Percentiles rank a stretch among this genome's conserved stretches.
Conservation (phyloP, 2,329 filamentous ascomycete genomes). For the Cladophialophora bantiana region DNA sequence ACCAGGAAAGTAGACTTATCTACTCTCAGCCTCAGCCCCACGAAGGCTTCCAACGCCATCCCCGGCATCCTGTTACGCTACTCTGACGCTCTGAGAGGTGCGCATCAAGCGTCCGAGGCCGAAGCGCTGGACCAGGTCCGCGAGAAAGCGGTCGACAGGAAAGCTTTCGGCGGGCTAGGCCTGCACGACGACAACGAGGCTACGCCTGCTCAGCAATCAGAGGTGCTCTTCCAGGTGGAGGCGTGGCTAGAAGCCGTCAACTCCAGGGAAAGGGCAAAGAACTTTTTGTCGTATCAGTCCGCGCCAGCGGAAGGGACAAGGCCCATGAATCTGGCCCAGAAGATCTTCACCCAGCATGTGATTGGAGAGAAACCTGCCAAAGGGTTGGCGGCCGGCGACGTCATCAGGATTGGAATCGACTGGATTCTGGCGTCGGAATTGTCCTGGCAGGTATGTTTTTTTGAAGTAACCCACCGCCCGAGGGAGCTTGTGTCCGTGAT, state of each 20-base stretch:
- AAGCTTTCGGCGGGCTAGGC: slow-evolving; percentile 31
- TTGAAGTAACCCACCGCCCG: background rate
- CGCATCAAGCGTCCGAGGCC: slow-evolving; percentile 15
- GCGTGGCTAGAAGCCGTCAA: slow-evolving; percentile 45
- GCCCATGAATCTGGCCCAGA: slow-evolving; percentile 55
- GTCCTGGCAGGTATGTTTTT: slow-evolving; percentile 47
- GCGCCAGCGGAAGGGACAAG: slow-evolving; percentile 13
- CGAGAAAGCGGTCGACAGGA: slow-evolving; percentile 30
- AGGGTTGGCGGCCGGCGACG: slow-evolving; percentile 49
- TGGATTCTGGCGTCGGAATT: slow-evolving; percentile 57
- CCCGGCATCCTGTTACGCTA: slow-evolving; percentile 17
- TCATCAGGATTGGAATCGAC: slow-evolving; percentile 54
- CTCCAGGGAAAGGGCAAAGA: slow-evolving; percentile 37
- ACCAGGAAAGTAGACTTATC: slow-evolving; percentile 8
- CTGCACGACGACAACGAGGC: slow-evolving; percentile 5
- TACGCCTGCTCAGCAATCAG: slow-evolving; percentile 28
- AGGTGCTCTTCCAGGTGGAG: slow-evolving; percentile 42
- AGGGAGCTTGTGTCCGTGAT: background rate
- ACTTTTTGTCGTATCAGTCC: slow-evolving; percentile 16
- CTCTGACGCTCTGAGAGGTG: slow-evolving; percentile 12
- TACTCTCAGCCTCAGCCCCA: background rate
- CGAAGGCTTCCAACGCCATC: background rate
- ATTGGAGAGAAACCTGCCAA: slow-evolving; percentile 43
- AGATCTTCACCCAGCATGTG: slow-evolving; percentile 57
- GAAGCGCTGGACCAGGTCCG: slow-evolving; percentile 26